Evolutionary conservation across 352 stramenopile genomes (phyloP).

Genomic region (Phytophthora niederhauseri): DNA sequence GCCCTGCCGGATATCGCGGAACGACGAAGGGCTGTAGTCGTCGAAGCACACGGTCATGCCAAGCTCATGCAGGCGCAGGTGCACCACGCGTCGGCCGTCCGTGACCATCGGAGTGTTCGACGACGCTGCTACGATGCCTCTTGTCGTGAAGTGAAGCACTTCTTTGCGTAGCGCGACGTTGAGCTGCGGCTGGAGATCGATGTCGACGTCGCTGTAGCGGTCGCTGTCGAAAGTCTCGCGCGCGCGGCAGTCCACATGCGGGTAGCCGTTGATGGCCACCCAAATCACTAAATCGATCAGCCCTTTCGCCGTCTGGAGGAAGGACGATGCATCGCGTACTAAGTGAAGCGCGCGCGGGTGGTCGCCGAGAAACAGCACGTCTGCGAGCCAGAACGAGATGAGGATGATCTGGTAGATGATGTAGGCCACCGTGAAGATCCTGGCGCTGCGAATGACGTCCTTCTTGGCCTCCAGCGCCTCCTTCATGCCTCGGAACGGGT

Average conservation of each 20-base stretch:
- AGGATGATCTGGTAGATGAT: slow-evolving; percentile 85
- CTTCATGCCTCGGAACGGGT: slow-evolving; percentile 77
- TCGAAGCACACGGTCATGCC: slow-evolving; percentile 84
- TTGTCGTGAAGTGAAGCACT: slow-evolving; percentile 89
- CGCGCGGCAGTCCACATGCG: slow-evolving; percentile 36
- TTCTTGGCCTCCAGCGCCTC: slow-evolving; percentile 80
- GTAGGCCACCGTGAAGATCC: slow-evolving; percentile 82
- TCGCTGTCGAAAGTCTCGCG: slow-evolving; percentile 51
- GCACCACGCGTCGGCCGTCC: slow-evolving; percentile 58
- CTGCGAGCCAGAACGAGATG: slow-evolving; percentile 78
- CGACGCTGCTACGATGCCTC: slow-evolving; percentile 81
- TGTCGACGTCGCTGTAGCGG: slow-evolving; percentile 74
- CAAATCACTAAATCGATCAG: slow-evolving; percentile 89
- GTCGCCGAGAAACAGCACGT: slow-evolving; percentile 58
- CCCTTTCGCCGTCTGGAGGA: slow-evolving; percentile 76
- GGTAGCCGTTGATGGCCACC: slow-evolving; percentile 74
- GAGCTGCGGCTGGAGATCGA: slow-evolving; percentile 84
- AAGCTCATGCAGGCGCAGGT: slow-evolving; percentile 79
- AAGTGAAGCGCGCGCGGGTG: slow-evolving; percentile 33
- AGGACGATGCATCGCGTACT: slow-evolving; percentile 67
- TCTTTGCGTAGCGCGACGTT: slow-evolving; percentile 89
- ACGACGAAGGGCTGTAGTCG: slow-evolving; percentile 73
- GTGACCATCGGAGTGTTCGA: slow-evolving; percentile 64
- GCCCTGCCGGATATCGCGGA: slow-evolving; percentile 79
- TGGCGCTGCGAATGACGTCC: slow-evolving; percentile 79